phyloP scores from a whole-genome alignment of 306 rosid genomes.

The Hylodesmum podocarpum region DNA sequence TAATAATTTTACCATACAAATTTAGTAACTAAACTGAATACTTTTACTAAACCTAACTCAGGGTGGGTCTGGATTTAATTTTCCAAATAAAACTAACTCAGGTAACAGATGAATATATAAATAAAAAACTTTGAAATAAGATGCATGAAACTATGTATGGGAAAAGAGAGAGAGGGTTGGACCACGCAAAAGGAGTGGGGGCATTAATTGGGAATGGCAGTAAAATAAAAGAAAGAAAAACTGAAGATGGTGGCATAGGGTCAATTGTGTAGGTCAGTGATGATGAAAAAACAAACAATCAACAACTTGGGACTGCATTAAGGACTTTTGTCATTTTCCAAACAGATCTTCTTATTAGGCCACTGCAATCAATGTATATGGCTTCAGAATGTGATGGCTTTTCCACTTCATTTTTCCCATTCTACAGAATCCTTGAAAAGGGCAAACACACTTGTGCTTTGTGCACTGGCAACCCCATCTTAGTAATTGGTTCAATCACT shows the following conservation, averaged over 20 bases:
- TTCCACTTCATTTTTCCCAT: not conserved
- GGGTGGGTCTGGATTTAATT: too few species aligned
- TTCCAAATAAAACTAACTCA: too few species aligned
- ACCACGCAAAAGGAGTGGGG: constrained; percentile 40
- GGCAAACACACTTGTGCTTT: not conserved
- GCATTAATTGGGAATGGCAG: not conserved
- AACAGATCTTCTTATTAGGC: constrained; percentile 8
- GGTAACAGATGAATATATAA: too few species aligned
- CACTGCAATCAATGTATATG: not conserved
- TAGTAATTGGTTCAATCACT: not conserved
- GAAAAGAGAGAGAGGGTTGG: constrained; percentile 9
- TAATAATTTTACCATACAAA: too few species aligned
- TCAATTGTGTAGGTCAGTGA: constrained; percentile 1
- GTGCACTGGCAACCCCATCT: not conserved
- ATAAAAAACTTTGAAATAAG: too few species aligned
- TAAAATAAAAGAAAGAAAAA: not conserved
- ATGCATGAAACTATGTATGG: too few species aligned
- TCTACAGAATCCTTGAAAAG: not conserved
- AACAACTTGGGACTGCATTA: constrained; percentile 45
- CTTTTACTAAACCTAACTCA: too few species aligned
- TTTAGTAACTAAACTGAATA: too few species aligned
- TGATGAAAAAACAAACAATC: constrained; percentile 33
- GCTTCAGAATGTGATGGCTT: constrained; percentile 2
- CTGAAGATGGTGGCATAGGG: constrained; percentile 17
- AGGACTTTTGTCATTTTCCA: constrained; percentile 42